Evolutionary conservation across 768 basidiomycete genomes (phyloP).

Genomic region (Trametopsis cervina): DNA sequence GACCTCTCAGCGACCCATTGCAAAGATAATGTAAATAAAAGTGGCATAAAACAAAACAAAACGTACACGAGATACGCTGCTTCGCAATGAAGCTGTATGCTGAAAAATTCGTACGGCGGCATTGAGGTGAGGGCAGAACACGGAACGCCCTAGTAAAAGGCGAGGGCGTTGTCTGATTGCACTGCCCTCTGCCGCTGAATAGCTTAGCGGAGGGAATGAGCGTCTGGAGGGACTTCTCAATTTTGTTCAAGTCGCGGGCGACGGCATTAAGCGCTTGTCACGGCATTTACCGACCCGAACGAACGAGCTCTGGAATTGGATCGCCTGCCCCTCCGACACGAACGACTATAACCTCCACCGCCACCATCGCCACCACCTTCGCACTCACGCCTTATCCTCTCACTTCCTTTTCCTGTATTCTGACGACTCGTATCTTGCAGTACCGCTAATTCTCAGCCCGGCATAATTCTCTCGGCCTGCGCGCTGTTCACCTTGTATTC

Average conservation of each 20-base stretch:
- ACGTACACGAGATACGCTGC: background rate
- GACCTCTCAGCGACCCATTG: background rate
- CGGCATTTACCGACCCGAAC: background rate
- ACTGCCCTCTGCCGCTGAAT: constrained; percentile 36
- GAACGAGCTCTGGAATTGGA: background rate
- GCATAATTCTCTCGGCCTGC: constrained; percentile 11
- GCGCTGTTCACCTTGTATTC: constrained; percentile 15
- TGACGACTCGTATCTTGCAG: background rate
- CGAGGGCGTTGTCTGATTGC: constrained; percentile 52
- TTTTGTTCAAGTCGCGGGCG: constrained; percentile 10
- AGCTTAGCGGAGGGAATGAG: rapidly evolving
- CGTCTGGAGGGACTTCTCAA: background rate
- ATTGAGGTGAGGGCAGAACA: constrained; percentile 37
- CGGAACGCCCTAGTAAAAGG: constrained; percentile 59
- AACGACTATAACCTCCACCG: background rate
- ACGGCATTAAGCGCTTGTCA: too few species aligned
- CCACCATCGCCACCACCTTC: background rate
- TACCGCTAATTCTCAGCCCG: background rate
- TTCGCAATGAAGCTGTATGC: constrained; percentile 27
- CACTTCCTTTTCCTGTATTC: background rate
- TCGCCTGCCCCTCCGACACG: too few species aligned
- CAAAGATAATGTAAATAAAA: background rate
- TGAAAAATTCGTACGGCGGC: constrained; percentile 48
- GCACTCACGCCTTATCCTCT: background rate
- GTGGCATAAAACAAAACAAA: background rate